Base-by-base conservation (phyloP, 495 filamentous ascomycete genomes). In the Xylaria curta region DNA sequence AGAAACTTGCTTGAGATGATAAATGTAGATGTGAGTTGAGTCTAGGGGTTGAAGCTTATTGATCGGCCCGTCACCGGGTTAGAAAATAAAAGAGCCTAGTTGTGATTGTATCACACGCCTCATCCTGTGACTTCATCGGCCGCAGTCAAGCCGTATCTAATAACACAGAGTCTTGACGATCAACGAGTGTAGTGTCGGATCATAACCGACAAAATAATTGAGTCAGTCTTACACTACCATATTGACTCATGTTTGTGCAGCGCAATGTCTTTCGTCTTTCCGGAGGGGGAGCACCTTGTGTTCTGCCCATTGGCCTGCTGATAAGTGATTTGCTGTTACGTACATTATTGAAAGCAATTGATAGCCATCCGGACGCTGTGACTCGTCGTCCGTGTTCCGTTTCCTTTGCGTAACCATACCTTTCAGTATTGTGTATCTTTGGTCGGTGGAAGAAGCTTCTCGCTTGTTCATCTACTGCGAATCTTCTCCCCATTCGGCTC, bases 1-100 rank as follows among this genome's bases (percentile, higher is more conserved):
- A 67, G 36, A 73, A 69, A 53, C 19, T 73, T 8, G 66, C 53
- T 53, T 66, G 38, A 66, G 51, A 49, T 19, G 12, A 13, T 4
- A 21, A 59, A 31, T 24, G 21, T 21, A 19, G 13, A 28, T 6
- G 15, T 15, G 5, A 17, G 19, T n/a, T 9, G 24, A 44, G 33
- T 26, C 12, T 19, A 4, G 15, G 24, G 9, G 26, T 31, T 40
- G 0, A 33, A 62, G 28, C 13, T 49, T 13, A 33, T 47, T 10
- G 46, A 40, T 46, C 24, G 40, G 31, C 12, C 26, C 12, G 13
- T 38, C 0, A 4, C 19, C 21, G 6, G 28, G 21, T 31, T 31
- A 15, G 36, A 42, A 9, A 38, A 38, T 60, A 36, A 10, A 31
- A 31, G 56, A 31, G 56, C 13, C 36, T 6, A 21, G 33, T 38